These are phyloP conservation scores for Erodium trifolium DNA, from an alignment of 441 rosid species.

Conservation along the genomic window DNA sequence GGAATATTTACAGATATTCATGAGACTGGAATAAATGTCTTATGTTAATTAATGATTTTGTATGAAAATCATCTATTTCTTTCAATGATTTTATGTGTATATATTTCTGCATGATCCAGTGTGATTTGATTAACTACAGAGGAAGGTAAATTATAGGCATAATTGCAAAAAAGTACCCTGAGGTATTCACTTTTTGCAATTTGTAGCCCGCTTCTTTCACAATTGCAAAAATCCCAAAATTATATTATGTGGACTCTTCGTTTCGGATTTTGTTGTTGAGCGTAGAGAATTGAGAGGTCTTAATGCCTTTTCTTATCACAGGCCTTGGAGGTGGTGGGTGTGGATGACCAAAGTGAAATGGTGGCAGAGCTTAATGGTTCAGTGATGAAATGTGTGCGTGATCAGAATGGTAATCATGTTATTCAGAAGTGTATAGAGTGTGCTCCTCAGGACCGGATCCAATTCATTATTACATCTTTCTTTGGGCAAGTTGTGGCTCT, in stretches of 20 bases:
- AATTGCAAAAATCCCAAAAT: no score
- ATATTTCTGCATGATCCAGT: not conserved
- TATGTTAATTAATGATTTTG: not conserved
- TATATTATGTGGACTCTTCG: not conserved
- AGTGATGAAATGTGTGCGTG: constrained; percentile 80
- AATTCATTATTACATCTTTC: constrained; percentile 58
- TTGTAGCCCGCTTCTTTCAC: no score
- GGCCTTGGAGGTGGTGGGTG: constrained; percentile 88
- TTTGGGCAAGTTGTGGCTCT: constrained; percentile 65
- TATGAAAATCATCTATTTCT: not conserved
- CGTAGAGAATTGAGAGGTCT: constrained; percentile 2
- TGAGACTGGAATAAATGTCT: not conserved
- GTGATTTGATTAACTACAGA: not conserved
- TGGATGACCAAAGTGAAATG: constrained; percentile 79
- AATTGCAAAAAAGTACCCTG: no score
- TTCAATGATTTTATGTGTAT: not conserved
- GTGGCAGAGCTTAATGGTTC: constrained; percentile 80
- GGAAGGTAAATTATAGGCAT: no score
- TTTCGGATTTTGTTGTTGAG: constrained; percentile 7
- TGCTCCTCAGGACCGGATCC: constrained; percentile 70
- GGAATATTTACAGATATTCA: not conserved
- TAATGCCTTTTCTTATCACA: constrained; percentile 18
- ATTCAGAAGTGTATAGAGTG: constrained; percentile 82
- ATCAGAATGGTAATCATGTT: constrained; percentile 90
- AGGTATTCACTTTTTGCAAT: no score